Conservation (phyloP, 192 early-diverging fungal species). For the Phycomyces nitens region DNA sequence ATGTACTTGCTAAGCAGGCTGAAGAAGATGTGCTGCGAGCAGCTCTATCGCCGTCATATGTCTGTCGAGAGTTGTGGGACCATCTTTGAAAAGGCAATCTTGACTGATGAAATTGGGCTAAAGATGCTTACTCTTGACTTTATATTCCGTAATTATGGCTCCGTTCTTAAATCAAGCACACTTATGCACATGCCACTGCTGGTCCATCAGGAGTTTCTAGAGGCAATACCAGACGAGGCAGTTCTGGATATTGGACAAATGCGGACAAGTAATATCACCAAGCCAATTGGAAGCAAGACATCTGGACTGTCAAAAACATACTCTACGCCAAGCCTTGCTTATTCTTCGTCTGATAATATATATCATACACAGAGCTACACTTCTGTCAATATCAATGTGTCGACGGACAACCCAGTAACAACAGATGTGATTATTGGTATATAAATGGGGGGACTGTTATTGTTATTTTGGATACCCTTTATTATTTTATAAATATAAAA, state of each 20-base stretch:
- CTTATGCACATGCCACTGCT: slow-evolving; percentile 39
- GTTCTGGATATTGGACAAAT: slow-evolving; percentile 36
- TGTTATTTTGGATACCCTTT: too few relatives aligned
- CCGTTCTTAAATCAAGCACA: slow-evolving; percentile 49
- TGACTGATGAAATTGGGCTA: slow-evolving; percentile 51
- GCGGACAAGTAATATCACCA: not conserved
- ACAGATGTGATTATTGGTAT: not conserved
- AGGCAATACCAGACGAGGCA: slow-evolving; percentile 48
- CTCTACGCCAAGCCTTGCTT: not conserved
- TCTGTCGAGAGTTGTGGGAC: slow-evolving; percentile 46
- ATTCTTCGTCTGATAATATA: not conserved
- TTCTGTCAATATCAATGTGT: slow-evolving; percentile 2
- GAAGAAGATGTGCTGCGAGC: slow-evolving; percentile 52
- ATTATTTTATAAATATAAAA: too few relatives aligned
- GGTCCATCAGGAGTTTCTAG: slow-evolving; percentile 40
- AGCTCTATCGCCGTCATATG: slow-evolving; percentile 44
- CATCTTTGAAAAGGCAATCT: slow-evolving; percentile 52
- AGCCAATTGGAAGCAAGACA: not conserved
- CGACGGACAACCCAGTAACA: not conserved
- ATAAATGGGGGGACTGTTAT: too few relatives aligned
- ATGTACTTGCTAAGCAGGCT: slow-evolving; percentile 54
- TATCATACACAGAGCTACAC: not conserved
- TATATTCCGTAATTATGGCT: slow-evolving; percentile 52
- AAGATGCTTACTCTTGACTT: slow-evolving; percentile 44
- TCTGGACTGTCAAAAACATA: not conserved